Evolutionary conservation across 208 protist genomes (phyloP).

Genomic region (Crithidia expoeki): DNA sequence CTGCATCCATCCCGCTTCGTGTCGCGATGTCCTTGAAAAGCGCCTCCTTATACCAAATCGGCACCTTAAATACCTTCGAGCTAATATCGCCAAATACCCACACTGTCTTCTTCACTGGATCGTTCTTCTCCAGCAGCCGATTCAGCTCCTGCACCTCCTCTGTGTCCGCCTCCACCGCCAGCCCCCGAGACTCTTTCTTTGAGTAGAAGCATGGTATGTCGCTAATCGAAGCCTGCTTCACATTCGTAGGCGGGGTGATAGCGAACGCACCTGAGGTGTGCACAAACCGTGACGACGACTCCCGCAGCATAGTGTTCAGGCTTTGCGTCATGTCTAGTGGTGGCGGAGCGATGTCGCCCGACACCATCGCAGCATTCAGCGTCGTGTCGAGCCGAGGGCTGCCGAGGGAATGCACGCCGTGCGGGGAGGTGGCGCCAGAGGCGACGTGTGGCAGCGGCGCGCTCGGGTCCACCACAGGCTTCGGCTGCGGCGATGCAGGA

Average conservation of each 20-base stretch:
- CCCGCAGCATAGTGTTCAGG: constrained; percentile 31
- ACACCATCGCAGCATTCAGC: constrained; percentile 46
- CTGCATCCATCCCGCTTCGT: constrained; percentile 28
- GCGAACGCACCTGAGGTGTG: constrained; percentile 62
- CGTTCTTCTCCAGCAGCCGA: constrained; percentile 53
- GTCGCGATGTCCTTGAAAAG: constrained; percentile 75
- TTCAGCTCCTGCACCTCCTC: constrained; percentile 57
- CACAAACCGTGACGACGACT: constrained; percentile 48
- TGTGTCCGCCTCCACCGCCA: constrained; percentile 26
- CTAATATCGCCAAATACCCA: constrained; percentile 68
- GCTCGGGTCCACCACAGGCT: constrained; percentile 71
- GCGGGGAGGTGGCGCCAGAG: constrained; percentile 34
- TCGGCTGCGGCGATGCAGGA: constrained; percentile 33
- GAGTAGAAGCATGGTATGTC: constrained; percentile 87
- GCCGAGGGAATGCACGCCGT: constrained; percentile 37
- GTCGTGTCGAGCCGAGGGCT: constrained; percentile 32
- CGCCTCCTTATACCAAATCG: constrained; percentile 80
- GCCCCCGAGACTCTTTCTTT: constrained; percentile 56
- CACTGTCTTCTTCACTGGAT: constrained; percentile 38
- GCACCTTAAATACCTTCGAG: constrained; percentile 77
- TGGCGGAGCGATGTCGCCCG: constrained; percentile 40
- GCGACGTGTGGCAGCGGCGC: constrained; percentile 62
- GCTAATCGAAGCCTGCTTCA: constrained; percentile 51
- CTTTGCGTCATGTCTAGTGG: constrained; percentile 29
- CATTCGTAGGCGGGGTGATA: constrained; percentile 54